Base-by-base conservation (phyloP, 2,329 filamentous ascomycete species). In the Orbilia brochopaga region DNA sequence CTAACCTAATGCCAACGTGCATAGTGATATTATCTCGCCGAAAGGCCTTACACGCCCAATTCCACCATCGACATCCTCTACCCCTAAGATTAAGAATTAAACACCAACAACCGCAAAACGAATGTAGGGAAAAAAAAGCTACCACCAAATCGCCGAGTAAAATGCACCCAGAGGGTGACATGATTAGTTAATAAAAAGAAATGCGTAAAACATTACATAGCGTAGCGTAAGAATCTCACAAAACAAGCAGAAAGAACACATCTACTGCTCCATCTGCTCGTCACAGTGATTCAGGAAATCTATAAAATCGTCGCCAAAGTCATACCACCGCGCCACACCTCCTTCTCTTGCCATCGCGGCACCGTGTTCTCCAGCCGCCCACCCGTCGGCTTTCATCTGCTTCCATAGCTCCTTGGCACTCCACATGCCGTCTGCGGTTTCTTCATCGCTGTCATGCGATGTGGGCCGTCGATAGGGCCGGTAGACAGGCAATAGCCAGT, bases 281-380 rank as follows among this genome's bases (percentile, higher is more conserved):
- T 72, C 67, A 23, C 67, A 72, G 40, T 35, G 54, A 35, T 72
- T 55, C 57, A 72, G 40, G 24, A 72, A 72, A 17, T 32, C 46
- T 19, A 72, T 65, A 21, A 72, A 65, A 23, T 72, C 67, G 30
- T 72, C 67, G 1, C 60, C 64, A 56, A 72, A 72, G 5, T 72
- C 60, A 32, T 72, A 72, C 67, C 67, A 72, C 17, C 44, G 21
- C 44, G n/a, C 23, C n/a, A 72, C 40, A 10, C 67, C 69, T 2
- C 62, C 62, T 51, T 73, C 62, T 56, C 69, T 50, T 1, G 69
- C 69, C 63, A 66, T 73, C 2, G 69, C 69, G 0, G 69, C 62
- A 0, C 69, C 69, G 24, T 42, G 53, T 10, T 48, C 48, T 2
- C 62, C 69, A 37, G 56, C 5, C 15, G 62, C 62, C 69, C 69